These are phyloP conservation scores for Leccinum obscurum DNA, from an alignment of 768 basidiomycete genomes.

Conservation along the genomic window DNA sequence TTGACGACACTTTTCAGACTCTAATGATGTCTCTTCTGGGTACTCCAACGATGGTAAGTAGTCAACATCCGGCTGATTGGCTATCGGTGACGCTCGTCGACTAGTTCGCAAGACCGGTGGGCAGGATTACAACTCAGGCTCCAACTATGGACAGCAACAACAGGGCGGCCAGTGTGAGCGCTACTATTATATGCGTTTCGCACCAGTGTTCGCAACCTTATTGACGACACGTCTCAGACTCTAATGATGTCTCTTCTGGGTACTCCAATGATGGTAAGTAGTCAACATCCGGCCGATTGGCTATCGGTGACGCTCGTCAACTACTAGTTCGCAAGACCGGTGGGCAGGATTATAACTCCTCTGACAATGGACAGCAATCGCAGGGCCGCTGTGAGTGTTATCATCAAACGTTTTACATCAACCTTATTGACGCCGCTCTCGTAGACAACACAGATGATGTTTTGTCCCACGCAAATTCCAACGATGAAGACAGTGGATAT, in stretches of 20 bases:
- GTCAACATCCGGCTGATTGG: slow-evolving; percentile 5
- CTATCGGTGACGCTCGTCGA: slow-evolving; percentile 9
- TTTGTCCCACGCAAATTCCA: slow-evolving; percentile 47
- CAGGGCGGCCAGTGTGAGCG: slow-evolving; percentile 24
- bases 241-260: neutral
- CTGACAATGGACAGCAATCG: slow-evolving; percentile 41
- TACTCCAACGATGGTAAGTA: neutral
- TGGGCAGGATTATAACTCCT: slow-evolving; percentile 62
- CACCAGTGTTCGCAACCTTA: slow-evolving; percentile 5
- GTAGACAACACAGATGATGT: slow-evolving; percentile 70
- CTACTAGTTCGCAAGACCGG: slow-evolving; percentile 55
- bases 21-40: neutral
- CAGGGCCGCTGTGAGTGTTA: slow-evolving; percentile 26
- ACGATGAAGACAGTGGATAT: slow-evolving; percentile 6
- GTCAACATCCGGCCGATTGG: slow-evolving; percentile 4
- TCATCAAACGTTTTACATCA: neutral
- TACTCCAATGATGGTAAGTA: neutral
- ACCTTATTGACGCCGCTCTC: neutral
- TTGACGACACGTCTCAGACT: neutral
- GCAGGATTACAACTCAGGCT: slow-evolving; percentile 14
- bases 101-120: slow-evolving; percentile 62
- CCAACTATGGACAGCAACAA: no score
- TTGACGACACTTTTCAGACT: neutral
- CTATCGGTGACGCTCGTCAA: slow-evolving; percentile 8
- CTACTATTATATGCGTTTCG: neutral